These are phyloP conservation scores for Candida manassasensis DNA, from an alignment of 805 yeast genomes.

Conservation along the genomic window DNA sequence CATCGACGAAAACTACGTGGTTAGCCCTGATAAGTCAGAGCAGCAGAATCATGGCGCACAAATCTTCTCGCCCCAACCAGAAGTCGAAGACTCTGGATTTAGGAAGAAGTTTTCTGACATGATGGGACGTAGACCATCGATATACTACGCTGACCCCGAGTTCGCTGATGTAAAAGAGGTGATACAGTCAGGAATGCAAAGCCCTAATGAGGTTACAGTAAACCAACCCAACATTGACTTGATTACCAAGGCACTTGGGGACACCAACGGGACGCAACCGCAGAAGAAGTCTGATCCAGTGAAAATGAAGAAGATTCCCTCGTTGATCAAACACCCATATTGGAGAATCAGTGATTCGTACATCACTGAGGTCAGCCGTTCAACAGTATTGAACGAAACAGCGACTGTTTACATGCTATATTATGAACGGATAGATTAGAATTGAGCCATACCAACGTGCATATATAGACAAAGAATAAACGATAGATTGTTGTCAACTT, in stretches of 20 bases:
- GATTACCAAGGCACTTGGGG: constrained; percentile 7
- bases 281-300: constrained; percentile 15
- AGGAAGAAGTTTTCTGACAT: constrained; percentile 33
- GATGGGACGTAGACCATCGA: constrained; percentile 40
- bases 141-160: constrained; percentile 34
- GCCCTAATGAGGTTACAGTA: constrained; percentile 39
- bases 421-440: constrained; percentile 55
- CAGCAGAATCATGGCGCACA: too few species aligned
- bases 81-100: constrained; percentile 19
- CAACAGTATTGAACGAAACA: constrained; percentile 61
- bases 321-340: constrained; percentile 55
- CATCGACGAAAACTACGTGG: neutral
- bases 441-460: too few species aligned
- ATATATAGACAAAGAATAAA: too few species aligned
- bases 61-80: neutral
- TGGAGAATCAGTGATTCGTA: constrained; percentile 85
- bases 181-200: constrained; percentile 33
- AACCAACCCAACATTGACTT: constrained; percentile 19
- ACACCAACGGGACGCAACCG: constrained; percentile 1
- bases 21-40: neutral
- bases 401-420: constrained; percentile 82
- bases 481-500: too few species aligned
- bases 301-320: constrained; percentile 50
- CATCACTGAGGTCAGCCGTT: constrained; percentile 55
- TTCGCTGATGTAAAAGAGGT: constrained; percentile 34